These are phyloP conservation scores for Ophiostoma novo-ulmi DNA, from an alignment of 2,329 filamentous ascomycete species.

Conservation along the genomic window DNA sequence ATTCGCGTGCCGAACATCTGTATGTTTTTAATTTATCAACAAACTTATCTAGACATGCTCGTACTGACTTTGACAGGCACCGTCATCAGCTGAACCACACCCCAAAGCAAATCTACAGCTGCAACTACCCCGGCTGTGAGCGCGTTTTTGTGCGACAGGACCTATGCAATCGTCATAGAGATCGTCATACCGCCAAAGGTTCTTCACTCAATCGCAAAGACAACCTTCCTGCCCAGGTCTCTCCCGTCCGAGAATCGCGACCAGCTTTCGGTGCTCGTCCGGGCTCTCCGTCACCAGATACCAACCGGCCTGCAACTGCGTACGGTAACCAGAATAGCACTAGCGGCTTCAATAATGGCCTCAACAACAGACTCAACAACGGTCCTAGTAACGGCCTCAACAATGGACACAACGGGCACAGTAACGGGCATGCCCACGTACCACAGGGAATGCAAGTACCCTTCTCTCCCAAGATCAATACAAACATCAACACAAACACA, in stretches of 20 bases:
- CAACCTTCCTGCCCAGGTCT: slow-evolving; percentile 52
- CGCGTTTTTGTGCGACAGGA: slow-evolving; percentile 91
- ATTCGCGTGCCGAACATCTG: slow-evolving; percentile 92
- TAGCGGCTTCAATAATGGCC: background rate
- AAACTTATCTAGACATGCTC: background rate
- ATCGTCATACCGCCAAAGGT: slow-evolving; percentile 73
- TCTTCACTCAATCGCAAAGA: slow-evolving; percentile 73
- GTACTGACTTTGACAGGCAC: slow-evolving; percentile 46
- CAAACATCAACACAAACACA: slow-evolving; percentile 32
- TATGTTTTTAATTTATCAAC: slow-evolving; percentile 42
- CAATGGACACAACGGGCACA: background rate
- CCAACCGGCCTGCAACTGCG: background rate
- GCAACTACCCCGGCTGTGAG: slow-evolving; percentile 85
- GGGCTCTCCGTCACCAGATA: slow-evolving; percentile 45
- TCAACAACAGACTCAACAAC: slow-evolving; percentile 33
- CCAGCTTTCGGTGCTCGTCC: slow-evolving; percentile 37
- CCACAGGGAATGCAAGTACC: slow-evolving; percentile 34
- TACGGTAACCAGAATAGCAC: background rate
- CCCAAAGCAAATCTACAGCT: slow-evolving; percentile 90
- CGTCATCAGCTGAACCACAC: slow-evolving; percentile 94
- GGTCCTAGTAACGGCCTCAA: background rate
- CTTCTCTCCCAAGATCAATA: slow-evolving; percentile 41
- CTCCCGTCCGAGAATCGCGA: slow-evolving; percentile 40
- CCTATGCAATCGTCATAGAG: slow-evolving; percentile 77
- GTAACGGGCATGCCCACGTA: background rate